These are phyloP conservation scores for Acanthamoeba triangularis DNA, from an alignment of 208 protist genomes.

Conservation along the genomic window DNA sequence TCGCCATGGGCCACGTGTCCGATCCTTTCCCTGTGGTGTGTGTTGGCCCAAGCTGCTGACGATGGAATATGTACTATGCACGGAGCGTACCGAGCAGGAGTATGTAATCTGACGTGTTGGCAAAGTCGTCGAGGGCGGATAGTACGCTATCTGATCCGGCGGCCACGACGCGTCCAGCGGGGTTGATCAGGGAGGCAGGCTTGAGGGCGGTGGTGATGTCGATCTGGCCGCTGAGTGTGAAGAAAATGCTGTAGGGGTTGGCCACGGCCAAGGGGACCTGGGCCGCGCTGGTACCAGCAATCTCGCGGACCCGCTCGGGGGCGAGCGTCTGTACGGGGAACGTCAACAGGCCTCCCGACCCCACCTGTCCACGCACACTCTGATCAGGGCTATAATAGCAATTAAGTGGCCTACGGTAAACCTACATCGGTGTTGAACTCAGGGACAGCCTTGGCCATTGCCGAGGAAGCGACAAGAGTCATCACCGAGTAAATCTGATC, in stretches of 20 bases:
- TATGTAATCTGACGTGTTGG: background rate
- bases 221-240: slow-evolving; percentile 11
- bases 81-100: background rate
- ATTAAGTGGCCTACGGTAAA: background rate
- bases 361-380: background rate
- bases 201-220: background rate
- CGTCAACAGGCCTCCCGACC: background rate
- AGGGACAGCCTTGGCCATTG: background rate
- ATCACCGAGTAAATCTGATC: slow-evolving; percentile 6
- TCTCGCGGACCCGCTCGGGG: background rate
- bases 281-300: background rate
- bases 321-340: background rate
- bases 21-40: background rate
- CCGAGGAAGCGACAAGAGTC: background rate
- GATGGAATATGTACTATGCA: background rate
- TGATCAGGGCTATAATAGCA: background rate
- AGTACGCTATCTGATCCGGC: background rate
- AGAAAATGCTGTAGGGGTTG: background rate
- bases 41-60: too few species aligned
- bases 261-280: background rate
- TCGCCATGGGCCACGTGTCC: background rate
- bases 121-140: background rate
- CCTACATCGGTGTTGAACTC: background rate
- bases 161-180: background rate
- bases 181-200: background rate